Base-by-base conservation (phyloP, 495 filamentous ascomycete genomes). In the Tetracladium setigerum region DNA sequence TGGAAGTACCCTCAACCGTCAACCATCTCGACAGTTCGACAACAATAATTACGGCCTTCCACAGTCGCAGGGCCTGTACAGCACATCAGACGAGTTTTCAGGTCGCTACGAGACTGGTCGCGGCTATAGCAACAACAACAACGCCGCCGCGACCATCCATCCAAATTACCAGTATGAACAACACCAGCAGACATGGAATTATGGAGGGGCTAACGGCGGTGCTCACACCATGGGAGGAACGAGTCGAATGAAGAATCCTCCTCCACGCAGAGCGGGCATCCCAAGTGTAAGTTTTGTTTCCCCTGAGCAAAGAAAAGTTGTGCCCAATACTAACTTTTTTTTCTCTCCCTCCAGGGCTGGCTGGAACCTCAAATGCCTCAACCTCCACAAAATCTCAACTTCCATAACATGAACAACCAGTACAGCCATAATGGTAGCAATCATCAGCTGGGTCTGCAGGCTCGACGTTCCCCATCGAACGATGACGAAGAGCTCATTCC, bases 401-500 rank as follows among this genome's bases (percentile, higher is more conserved):
- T 31, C 14, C 36, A 53, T 22, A 30, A 38, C 32, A 39, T 63
- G 61, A 41, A 60, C 62, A 44, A 32, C 31, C 52, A 52, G 24
- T 52, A 46, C 39, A 50, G 52, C 41, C 60, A 53, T 56, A 58
- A 69, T 31, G 62, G 65, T 15, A 68, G 56, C 47, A 57, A 59
- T 16, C 61, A 64, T 33, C 59, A 59, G 11, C 34, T 53, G 3
- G 46, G 52, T 4, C 38, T 35, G 22, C 47, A 62, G 45, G 40
- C 48, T 22, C 56, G 56, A 41, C 35, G 52, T 32, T 53, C 57
- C 9, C 59, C 68, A 16, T 19, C 43, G 36, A 44, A 59, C 18
- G 38, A n/a, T 52, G 84, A 82, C 51, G 88, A 86, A 49, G 90
- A 96, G 67, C 75, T 98, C 50, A 98, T 98, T 49, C 92, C 92